These are phyloP conservation scores for Porphyrellus sp. DNA, from an alignment of 1,284 basidiomycete species.

Conservation along the genomic window DNA sequence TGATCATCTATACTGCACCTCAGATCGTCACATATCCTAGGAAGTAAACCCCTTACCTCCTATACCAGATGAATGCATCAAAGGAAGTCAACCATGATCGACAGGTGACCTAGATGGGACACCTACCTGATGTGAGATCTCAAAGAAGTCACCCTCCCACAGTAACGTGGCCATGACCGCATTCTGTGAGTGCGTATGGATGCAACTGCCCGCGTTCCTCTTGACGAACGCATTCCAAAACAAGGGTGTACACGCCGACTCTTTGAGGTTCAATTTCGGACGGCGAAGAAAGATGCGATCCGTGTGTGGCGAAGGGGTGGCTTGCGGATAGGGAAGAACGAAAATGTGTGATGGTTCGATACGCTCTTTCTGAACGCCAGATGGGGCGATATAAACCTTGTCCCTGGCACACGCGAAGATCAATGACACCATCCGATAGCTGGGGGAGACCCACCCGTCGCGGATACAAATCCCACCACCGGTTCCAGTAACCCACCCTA, in stretches of 20 bases:
- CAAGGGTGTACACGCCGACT: slow-evolving; percentile 83
- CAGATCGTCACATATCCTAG: neutral
- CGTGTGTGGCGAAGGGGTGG: slow-evolving; percentile 54
- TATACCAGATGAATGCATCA: slow-evolving; percentile 14
- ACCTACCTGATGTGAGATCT: slow-evolving; percentile 73
- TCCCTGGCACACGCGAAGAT: slow-evolving; percentile 43
- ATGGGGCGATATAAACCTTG: slow-evolving; percentile 82
- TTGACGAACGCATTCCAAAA: slow-evolving; percentile 88
- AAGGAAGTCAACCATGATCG: slow-evolving; percentile 3
- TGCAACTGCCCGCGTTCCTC: slow-evolving; percentile 75
- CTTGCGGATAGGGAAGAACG: slow-evolving; percentile 75
- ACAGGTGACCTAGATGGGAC: neutral
- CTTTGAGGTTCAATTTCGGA: slow-evolving; percentile 65
- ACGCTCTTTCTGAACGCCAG: slow-evolving; percentile 85
- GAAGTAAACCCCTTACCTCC: slow-evolving; percentile 36
- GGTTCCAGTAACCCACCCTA: slow-evolving; percentile 64
- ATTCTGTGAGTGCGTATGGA: slow-evolving; percentile 85
- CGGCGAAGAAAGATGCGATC: slow-evolving; percentile 74
- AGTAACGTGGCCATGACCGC: slow-evolving; percentile 83
- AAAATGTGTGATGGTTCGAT: slow-evolving; percentile 80
- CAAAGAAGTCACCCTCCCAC: slow-evolving; percentile 64
- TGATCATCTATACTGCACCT: slow-evolving; percentile 69
- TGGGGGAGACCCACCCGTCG: slow-evolving; percentile 47
- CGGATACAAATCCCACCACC: slow-evolving; percentile 71
- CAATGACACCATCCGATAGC: neutral